Base-by-base conservation (phyloP, 192 early-diverging fungal genomes). In the Backusella sp. region DNA sequence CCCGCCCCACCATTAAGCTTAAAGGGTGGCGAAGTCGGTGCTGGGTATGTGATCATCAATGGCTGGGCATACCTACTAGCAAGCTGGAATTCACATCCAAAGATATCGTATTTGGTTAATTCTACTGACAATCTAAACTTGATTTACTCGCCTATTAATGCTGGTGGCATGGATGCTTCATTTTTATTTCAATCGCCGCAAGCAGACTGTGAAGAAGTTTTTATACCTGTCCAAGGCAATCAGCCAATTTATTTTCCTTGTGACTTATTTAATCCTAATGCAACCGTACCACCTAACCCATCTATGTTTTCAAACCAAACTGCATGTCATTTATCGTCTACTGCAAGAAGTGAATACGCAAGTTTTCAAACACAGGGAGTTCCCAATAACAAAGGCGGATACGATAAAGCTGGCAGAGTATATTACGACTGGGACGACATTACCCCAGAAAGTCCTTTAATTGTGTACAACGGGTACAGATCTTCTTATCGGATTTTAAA, bases 111-210 rank as follows among this genome's bases (percentile, higher is more conserved):
- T 62, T 72, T 66, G 75, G 66, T 86, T 79, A 79, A 84, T 68
- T 76, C 90, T 77, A 73, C 85, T 0, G 28, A 85, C 34, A 89
- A 91, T 70, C 52, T 72, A 42, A 87, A 89, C 67, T 79, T 90
- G 67, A 82, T 89, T 73, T 85, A 83, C 56, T 68, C 72, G 14
- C 85, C 85, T 3, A 78, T 84, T 14, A 84, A 87, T 19, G 91
- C 90, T 4, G 87, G 88, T 66, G 88, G 89, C 76, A 88, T 87
- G 86, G 92, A 93, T 73, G 82, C 91, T 65, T 89, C 90, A 39
- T 91, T 91, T 68, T 66, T 93, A 78, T 93, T 93, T 84, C 70
- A 72, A 46, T 90, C 91, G 81, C 84, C 84, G 19, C 88, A 87
- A 72, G 73, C 81, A 75, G 80, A 83, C 14, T 90, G 89, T 74